phyloP scores from a whole-genome alignment of 1,139 yeast genomes.

The Kodamaea sp. region DNA sequence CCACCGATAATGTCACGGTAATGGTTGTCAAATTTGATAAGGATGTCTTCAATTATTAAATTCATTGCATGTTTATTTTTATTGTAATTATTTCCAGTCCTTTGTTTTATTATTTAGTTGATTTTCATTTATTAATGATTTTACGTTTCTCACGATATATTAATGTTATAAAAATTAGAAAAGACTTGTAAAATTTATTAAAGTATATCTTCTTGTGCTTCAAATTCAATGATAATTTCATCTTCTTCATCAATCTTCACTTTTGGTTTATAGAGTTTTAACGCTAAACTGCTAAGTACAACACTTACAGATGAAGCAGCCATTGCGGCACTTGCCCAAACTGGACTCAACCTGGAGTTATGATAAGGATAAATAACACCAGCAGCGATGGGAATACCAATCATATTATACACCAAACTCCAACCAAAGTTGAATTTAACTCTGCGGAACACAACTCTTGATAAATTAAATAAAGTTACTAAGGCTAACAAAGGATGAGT shows the following conservation, averaged over 20 bases:
- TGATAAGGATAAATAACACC: conserved; percentile 58
- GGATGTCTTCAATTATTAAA: conserved; percentile 30
- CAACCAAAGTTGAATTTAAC: conserved; percentile 56
- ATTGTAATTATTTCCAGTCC: too few species aligned
- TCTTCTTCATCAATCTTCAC: conserved; percentile 17
- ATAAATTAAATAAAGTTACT: conserved; percentile 44
- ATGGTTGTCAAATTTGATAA: conserved; percentile 73
- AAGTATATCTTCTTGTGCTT: conserved; percentile 1
- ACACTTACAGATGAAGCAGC: conserved; percentile 60
- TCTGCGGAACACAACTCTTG: conserved; percentile 42
- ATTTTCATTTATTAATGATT: too few species aligned
- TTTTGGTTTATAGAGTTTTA: conserved; percentile 45
- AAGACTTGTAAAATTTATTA: too few species aligned
- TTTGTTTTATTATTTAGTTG: too few species aligned
- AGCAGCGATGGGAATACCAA: conserved; percentile 62
- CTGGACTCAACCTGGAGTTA: conserved; percentile 52
- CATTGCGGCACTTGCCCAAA: conserved; percentile 69
- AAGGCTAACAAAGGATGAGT: conserved; percentile 46
- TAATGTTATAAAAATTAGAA: too few species aligned
- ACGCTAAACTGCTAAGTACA: conserved; percentile 51
- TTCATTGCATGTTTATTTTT: too few species aligned
- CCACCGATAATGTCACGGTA: conserved; percentile 90
- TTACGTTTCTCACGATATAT: too few species aligned
- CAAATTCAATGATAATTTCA: not conserved
- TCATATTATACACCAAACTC: conserved; percentile 50